Conservation (phyloP, 495 filamentous ascomycete genomes). For the Astrothelium macrocarpum region DNA sequence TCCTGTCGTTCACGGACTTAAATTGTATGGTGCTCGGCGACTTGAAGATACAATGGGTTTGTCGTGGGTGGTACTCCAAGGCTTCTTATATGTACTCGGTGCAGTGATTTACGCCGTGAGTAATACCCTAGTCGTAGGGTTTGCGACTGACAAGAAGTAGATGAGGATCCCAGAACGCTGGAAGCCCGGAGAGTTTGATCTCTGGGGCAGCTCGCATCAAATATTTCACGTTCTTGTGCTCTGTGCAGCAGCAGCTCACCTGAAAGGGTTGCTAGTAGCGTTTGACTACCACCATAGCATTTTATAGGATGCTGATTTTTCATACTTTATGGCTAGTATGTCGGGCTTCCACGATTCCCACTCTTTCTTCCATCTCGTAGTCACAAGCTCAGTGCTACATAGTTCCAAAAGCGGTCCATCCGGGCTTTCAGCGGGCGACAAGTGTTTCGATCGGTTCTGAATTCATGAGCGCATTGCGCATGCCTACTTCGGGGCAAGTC, state of each 20-base stretch:
- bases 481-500: neutral
- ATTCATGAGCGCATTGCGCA: too few relatives aligned
- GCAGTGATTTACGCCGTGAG: constrained; percentile 71
- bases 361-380: too few relatives aligned
- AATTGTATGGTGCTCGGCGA: constrained; percentile 46
- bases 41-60: constrained; percentile 69
- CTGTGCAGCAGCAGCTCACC: constrained; percentile 53
- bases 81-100: constrained; percentile 74
- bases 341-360: too few relatives aligned
- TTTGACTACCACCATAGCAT: constrained; percentile 33
- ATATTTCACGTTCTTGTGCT: constrained; percentile 69
- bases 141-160: constrained; percentile 3
- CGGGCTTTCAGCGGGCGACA: too few relatives aligned
- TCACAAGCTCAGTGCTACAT: too few relatives aligned
- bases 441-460: too few relatives aligned
- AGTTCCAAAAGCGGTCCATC: too few relatives aligned
- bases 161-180: constrained; percentile 49
- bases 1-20: constrained; percentile 66
- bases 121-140: constrained; percentile 5
- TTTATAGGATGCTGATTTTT: too few relatives aligned
- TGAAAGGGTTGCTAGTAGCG: constrained; percentile 48
- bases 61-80: constrained; percentile 70
- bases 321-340: too few relatives aligned
- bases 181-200: constrained; percentile 57
- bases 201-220: constrained; percentile 71